Percentiles rank a stretch among this genome's conserved stretches.
phyloP scores from a whole-genome alignment of 106 monocot species.

The Dioscorea zingiberensis region DNA sequence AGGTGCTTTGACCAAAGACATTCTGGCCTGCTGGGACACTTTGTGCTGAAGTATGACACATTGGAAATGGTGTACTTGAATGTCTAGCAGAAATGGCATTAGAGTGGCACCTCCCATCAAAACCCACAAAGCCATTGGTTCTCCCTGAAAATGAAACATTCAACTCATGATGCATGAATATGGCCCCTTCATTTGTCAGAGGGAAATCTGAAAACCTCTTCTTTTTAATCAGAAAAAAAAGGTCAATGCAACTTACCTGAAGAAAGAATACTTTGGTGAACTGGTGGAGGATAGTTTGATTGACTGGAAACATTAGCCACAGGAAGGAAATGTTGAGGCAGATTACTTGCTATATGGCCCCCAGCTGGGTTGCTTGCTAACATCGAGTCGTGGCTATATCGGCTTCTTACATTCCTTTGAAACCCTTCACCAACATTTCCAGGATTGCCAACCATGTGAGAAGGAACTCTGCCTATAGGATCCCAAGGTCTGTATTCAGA shows the following conservation, averaged over 20 bases:
- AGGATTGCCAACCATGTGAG: slow-evolving; percentile 1
- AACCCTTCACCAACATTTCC: slow-evolving; percentile 27
- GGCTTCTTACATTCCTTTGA: slow-evolving; percentile 63
- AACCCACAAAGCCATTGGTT: slow-evolving; percentile 1
- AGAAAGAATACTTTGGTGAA: slow-evolving; percentile 3
- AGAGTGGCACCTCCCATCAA: slow-evolving; percentile 1
- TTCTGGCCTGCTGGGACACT: background rate
- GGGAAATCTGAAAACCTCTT: too few species aligned
- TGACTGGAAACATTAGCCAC: slow-evolving; percentile 14
- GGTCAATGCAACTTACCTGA: slow-evolving; percentile 10
- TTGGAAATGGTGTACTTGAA: slow-evolving; percentile 2
- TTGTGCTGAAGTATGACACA: slow-evolving; percentile 2
- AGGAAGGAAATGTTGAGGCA: slow-evolving; percentile 20
- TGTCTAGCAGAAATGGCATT: slow-evolving; percentile 8
- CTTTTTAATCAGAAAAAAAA: too few species aligned
- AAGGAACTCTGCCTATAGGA: background rate
- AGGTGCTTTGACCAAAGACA: slow-evolving; percentile 12
- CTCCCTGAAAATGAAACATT: slow-evolving; percentile 13
- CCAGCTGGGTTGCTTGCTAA: slow-evolving; percentile 23
- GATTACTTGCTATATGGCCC: slow-evolving; percentile 9
- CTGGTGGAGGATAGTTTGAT: slow-evolving; percentile 7
- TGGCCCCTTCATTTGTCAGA: background rate
- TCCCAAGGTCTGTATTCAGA: slow-evolving; percentile 16
- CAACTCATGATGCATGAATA: slow-evolving; percentile 13
- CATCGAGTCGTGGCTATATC: slow-evolving; percentile 14